phyloP scores from a whole-genome alignment of 148 eudicot genomes.

The Diospyros lotus region DNA sequence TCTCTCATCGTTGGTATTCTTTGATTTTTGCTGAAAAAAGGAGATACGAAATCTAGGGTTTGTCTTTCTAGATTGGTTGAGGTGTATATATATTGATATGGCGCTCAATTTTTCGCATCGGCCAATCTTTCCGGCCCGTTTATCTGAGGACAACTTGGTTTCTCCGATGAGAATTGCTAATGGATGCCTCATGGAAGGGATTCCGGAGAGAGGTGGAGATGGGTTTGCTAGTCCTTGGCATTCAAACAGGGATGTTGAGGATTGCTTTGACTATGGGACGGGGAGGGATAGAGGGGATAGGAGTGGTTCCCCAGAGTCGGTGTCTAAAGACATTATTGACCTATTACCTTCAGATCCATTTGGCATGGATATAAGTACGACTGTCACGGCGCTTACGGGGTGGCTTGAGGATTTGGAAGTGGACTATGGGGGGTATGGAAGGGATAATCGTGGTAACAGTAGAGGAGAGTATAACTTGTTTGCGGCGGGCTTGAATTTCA shows the following conservation, averaged over 20 bases:
- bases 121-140: constrained; percentile 52
- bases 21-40: neutral
- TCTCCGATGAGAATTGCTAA: constrained; percentile 51
- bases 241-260: constrained; percentile 22
- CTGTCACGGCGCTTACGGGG: constrained; percentile 72
- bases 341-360: constrained; percentile 91
- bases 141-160: constrained; percentile 49
- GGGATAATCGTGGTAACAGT: constrained; percentile 20
- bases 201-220: constrained; percentile 37
- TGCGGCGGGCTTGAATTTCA: constrained; percentile 44
- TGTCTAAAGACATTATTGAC: constrained; percentile 48
- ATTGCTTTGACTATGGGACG: constrained; percentile 32
- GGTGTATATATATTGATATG: constrained; percentile 29
- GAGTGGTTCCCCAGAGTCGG: constrained; percentile 39
- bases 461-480: constrained; percentile 36
- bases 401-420: constrained; percentile 60
- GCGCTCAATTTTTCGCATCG: constrained; percentile 77
- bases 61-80: neutral
- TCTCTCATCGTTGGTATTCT: neutral
- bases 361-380: constrained; percentile 79
- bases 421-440: constrained; percentile 48
- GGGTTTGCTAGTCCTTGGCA: constrained; percentile 26
- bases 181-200: constrained; percentile 44
- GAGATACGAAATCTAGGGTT: constrained; percentile 12
- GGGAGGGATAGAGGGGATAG: constrained; percentile 33